Evolutionary conservation across 1,284 basidiomycete genomes (phyloP).

Genomic region (Ceratobasidium sp.): DNA sequence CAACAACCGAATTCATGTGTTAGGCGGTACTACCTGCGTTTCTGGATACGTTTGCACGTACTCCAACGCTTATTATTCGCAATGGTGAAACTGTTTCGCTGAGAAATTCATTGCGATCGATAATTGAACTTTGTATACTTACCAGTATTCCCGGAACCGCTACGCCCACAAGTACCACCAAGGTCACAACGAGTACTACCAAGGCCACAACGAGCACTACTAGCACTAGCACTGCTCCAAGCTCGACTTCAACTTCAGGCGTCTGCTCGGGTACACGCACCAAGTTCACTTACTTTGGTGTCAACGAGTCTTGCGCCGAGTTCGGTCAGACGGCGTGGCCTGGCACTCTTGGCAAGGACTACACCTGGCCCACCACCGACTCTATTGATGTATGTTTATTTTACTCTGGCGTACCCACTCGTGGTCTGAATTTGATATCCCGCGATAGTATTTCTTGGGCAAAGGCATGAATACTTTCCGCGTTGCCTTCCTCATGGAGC

Average conservation of each 20-base stretch:
- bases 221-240: constrained; percentile 44
- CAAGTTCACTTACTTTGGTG: constrained; percentile 74
- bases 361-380: constrained; percentile 65
- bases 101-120: no score
- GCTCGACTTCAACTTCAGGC: constrained; percentile 1
- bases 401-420: neutral
- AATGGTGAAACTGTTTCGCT: constrained; percentile 21
- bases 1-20: no score
- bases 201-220: constrained; percentile 21
- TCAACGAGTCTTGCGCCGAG: constrained; percentile 73
- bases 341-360: constrained; percentile 50
- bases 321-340: constrained; percentile 60
- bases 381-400: constrained; percentile 61
- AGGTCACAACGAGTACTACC: constrained; percentile 14
- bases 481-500: constrained; percentile 71
- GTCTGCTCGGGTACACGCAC: constrained; percentile 52
- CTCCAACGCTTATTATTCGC: constrained; percentile 47
- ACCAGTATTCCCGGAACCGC: no score
- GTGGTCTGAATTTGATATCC: no score
- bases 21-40: constrained; percentile 46
- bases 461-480: constrained; percentile 75
- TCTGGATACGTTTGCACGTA: constrained; percentile 47
- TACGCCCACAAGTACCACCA: no score
- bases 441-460: constrained; percentile 64
- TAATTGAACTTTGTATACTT: no score